These are phyloP conservation scores for Gynochthodes officinalis DNA, from an alignment of 257 asterid genomes.

Conservation along the genomic window DNA sequence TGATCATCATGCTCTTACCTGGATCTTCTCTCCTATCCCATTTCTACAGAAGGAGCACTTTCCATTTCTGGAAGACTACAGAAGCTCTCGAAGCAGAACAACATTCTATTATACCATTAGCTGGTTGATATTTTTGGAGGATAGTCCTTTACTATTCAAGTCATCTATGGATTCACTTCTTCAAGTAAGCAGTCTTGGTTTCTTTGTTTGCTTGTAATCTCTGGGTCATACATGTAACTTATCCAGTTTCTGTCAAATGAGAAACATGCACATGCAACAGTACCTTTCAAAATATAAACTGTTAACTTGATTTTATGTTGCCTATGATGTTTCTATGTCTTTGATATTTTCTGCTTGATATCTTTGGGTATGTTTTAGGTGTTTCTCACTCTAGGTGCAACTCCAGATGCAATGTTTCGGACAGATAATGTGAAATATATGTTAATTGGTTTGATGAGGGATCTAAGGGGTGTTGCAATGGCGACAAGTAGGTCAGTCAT, in stretches of 20 bases:
- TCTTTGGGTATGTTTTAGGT: slow-evolving; percentile 44
- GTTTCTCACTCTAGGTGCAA: slow-evolving; percentile 67
- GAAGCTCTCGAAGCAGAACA: slow-evolving; percentile 92
- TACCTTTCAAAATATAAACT: not conserved
- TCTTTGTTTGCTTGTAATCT: not conserved
- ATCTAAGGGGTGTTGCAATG: slow-evolving; percentile 91
- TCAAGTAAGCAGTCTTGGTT: slow-evolving; percentile 45
- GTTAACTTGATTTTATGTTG: not conserved
- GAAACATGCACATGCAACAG: slow-evolving; percentile 35
- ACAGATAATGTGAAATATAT: slow-evolving; percentile 82
- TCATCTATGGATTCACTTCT: slow-evolving; percentile 88
- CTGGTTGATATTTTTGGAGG: slow-evolving; percentile 88
- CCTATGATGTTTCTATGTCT: not conserved
- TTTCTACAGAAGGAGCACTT: slow-evolving; percentile 77
- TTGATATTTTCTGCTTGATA: slow-evolving; percentile 27
- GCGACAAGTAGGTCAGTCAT: slow-evolving; percentile 80
- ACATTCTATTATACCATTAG: slow-evolving; percentile 88
- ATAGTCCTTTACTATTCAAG: slow-evolving; percentile 73
- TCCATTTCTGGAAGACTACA: slow-evolving; percentile 81
- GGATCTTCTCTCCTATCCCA: slow-evolving; percentile 14
- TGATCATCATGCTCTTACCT: not conserved
- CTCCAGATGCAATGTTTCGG: slow-evolving; percentile 79
- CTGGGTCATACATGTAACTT: not conserved
- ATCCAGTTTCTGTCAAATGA: not conserved
- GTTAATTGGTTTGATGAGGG: slow-evolving; percentile 95